phyloP scores from a whole-genome alignment of 345 rosid genomes.

The Gynandropsis gynandra region DNA sequence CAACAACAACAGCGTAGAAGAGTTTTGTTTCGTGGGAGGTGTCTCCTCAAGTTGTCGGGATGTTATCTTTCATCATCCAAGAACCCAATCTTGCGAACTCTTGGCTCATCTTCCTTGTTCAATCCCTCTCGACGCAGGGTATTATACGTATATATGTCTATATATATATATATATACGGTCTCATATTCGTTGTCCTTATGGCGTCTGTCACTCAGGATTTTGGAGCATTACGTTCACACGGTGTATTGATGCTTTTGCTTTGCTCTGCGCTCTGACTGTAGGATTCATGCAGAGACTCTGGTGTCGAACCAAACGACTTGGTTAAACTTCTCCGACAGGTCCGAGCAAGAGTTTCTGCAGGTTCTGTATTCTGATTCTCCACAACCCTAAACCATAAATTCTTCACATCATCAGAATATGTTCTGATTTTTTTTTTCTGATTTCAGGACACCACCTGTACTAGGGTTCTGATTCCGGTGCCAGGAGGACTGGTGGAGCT shows the following conservation, averaged over 20 bases:
- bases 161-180: not conserved
- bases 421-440: not conserved
- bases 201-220: too few relatives aligned
- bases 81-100: conserved; percentile 59
- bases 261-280: conserved; percentile 3
- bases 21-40: conserved; percentile 40
- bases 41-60: conserved; percentile 50
- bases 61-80: conserved; percentile 54
- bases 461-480: conserved; percentile 76
- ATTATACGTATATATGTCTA: conserved; percentile 2
- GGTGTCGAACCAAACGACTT: conserved; percentile 57
- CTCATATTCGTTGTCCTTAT: not conserved
- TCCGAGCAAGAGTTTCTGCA: conserved; percentile 41
- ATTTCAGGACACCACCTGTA: conserved; percentile 60
- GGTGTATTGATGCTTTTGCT: too few relatives aligned
- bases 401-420: not conserved
- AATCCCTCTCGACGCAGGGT: conserved; percentile 60
- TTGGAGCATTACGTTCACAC: too few relatives aligned
- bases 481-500: conserved; percentile 78
- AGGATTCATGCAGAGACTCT: conserved; percentile 65
- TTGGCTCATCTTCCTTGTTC: conserved; percentile 63
- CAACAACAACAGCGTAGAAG: conserved; percentile 39
- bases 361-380: conserved; percentile 21
- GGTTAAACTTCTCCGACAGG: conserved; percentile 54
- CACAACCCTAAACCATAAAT: conserved; percentile 4